A percentile compares a stretch with the other conserved stretches of the same genome.
phyloP scores from a whole-genome alignment of 345 rosid species.

The Capsella bursapastoris region DNA sequence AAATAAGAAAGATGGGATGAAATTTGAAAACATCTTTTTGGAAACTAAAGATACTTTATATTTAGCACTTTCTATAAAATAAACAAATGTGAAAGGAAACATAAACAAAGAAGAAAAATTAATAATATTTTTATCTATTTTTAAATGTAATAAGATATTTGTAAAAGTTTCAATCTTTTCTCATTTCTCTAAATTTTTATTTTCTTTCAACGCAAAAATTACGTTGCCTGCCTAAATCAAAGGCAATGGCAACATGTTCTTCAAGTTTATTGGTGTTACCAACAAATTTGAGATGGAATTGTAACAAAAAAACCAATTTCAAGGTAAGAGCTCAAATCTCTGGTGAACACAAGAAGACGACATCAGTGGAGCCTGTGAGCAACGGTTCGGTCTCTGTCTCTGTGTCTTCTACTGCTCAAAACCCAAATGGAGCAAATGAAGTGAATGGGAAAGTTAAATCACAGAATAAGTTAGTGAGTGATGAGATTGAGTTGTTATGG shows the following conservation, averaged over 20 bases:
- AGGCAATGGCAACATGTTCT: constrained; percentile 46
- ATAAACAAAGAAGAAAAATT: neutral
- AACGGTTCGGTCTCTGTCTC: constrained; percentile 53
- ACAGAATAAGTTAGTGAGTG: constrained; percentile 38
- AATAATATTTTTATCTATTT: neutral
- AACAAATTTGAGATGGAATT: constrained; percentile 38
- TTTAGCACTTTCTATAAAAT: neutral
- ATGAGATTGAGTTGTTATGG: constrained; percentile 70
- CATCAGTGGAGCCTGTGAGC: constrained; percentile 39
- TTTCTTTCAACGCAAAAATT: neutral
- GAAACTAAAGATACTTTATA: neutral
- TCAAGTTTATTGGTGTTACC: constrained; percentile 43
- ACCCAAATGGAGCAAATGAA: constrained; percentile 34
- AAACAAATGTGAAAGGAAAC: neutral
- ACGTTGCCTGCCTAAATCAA: constrained; percentile 18
- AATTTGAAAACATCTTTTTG: neutral
- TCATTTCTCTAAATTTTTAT: neutral
- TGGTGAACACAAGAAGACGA: constrained; percentile 48
- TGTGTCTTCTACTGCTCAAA: constrained; percentile 36
- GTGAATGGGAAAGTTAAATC: constrained; percentile 43
- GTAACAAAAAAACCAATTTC: constrained; percentile 40
- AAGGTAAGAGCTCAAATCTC: constrained; percentile 58
- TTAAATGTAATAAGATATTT: neutral
- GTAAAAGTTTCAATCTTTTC: neutral
- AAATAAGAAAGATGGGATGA: too few species aligned